phyloP scores from a whole-genome alignment of 257 asterid species.

The Solanum etuberosum region DNA sequence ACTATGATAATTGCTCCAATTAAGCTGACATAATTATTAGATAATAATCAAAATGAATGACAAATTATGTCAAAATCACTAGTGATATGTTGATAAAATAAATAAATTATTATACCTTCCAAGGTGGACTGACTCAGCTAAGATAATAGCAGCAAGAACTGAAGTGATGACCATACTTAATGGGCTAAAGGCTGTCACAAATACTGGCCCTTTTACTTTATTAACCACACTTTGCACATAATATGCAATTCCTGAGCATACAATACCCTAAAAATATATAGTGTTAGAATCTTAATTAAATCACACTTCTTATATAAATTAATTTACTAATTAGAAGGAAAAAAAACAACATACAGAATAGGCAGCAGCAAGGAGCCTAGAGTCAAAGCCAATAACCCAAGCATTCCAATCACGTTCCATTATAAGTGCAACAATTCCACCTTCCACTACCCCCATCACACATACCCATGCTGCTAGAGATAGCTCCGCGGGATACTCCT shows the following conservation, averaged over 20 bases:
- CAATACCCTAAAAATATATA: constrained; percentile 38
- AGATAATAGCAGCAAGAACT: constrained; percentile 47
- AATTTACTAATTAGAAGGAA: not conserved
- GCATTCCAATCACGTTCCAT: constrained; percentile 55
- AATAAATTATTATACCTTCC: constrained; percentile 46
- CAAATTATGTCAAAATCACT: not conserved
- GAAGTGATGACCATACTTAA: constrained; percentile 73
- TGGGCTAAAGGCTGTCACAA: constrained; percentile 77
- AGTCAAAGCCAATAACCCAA: constrained; percentile 74
- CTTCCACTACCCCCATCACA: constrained; percentile 55
- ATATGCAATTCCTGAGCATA: constrained; percentile 85
- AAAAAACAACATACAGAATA: constrained; percentile 42
- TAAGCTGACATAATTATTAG: constrained; percentile 23
- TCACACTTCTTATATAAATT: not conserved
- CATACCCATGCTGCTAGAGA: constrained; percentile 58
- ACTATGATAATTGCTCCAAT: constrained; percentile 70
- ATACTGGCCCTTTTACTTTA: constrained; percentile 63
- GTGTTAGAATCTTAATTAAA: not conserved
- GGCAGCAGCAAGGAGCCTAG: constrained; percentile 74
- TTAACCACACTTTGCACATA: constrained; percentile 66
- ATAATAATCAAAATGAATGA: not conserved
- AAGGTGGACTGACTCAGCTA: constrained; percentile 62
- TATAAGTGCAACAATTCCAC: constrained; percentile 58
- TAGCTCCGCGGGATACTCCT: constrained; percentile 78
- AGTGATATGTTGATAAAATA: not conserved